phyloP scores from a whole-genome alignment of 2,329 filamentous ascomycete genomes.

The Geoglossum cookeanum region DNA sequence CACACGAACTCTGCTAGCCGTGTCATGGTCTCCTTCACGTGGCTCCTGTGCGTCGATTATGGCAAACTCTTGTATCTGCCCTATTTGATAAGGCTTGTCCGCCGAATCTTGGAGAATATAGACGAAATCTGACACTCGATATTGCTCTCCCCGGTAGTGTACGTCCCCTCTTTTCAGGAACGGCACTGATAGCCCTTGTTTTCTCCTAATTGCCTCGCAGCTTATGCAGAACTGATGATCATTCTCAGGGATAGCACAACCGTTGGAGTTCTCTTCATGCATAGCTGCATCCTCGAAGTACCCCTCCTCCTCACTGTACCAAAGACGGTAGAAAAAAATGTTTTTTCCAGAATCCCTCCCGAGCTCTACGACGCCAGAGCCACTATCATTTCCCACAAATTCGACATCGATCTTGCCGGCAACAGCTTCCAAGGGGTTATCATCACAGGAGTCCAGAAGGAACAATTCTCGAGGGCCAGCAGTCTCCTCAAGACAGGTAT shows the following conservation, averaged over 20 bases:
- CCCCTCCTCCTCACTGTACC: background rate
- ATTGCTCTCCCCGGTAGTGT: background rate
- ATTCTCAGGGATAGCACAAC: background rate
- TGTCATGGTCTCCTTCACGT: background rate
- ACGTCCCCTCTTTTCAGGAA: background rate
- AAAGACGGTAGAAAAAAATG: background rate
- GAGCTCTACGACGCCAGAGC: background rate
- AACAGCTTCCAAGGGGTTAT: background rate
- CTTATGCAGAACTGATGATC: background rate
- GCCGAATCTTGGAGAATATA: background rate
- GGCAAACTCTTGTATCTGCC: background rate
- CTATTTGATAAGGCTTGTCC: background rate
- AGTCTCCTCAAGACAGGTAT: background rate
- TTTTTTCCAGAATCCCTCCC: background rate
- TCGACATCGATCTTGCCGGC: background rate
- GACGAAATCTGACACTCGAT: background rate
- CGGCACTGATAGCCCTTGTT: background rate
- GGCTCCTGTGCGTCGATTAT: background rate
- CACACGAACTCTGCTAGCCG: background rate
- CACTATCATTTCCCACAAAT: background rate
- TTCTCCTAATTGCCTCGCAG: background rate
- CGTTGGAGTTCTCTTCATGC: background rate
- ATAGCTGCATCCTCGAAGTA: background rate
- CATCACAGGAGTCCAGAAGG: constrained; percentile 1
- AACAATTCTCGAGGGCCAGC: background rate